phyloP scores from a whole-genome alignment of 441 rosid genomes.

The Erysimum cheiri region DNA sequence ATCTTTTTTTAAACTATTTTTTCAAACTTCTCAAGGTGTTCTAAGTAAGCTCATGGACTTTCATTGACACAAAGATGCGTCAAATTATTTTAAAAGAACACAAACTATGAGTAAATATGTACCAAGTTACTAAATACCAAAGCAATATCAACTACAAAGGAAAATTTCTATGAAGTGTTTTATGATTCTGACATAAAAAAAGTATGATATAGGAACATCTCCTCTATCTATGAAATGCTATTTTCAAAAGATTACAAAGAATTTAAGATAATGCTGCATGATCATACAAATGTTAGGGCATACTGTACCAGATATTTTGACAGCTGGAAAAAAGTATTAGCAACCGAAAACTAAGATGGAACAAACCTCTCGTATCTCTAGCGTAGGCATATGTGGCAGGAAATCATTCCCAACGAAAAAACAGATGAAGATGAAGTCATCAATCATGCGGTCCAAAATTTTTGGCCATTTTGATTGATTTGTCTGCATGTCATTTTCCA shows the following conservation, averaged over 20 bases:
- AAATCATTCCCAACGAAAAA: constrained; percentile 99
- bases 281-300: constrained; percentile 1
- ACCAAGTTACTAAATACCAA: constrained; percentile 8
- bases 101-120: constrained; percentile 4
- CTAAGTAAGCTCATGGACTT: constrained; percentile 18
- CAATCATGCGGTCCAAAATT: constrained; percentile 81
- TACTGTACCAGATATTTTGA: constrained; percentile 16
- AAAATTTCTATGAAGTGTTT: constrained; percentile 2
- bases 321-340: constrained; percentile 6
- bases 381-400: constrained; percentile 97
- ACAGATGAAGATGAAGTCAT: constrained; percentile 98
- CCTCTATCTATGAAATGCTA: not conserved
- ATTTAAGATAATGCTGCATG: constrained; percentile 5
- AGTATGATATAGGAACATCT: constrained; percentile 9
- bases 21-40: constrained; percentile 13
- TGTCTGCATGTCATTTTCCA: constrained; percentile 81
- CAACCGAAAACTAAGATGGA: constrained; percentile 21
- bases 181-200: not conserved
- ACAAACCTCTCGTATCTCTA: constrained; percentile 98
- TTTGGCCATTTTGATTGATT: constrained; percentile 51
- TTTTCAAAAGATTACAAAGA: not conserved
- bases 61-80: constrained; percentile 20
- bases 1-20: not conserved
- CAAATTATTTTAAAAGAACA: not conserved
- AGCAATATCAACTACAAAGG: constrained; percentile 2